Evolutionary conservation across 495 filamentous ascomycete species (phyloP).

Genomic region (Aspergillus hancockii): DNA sequence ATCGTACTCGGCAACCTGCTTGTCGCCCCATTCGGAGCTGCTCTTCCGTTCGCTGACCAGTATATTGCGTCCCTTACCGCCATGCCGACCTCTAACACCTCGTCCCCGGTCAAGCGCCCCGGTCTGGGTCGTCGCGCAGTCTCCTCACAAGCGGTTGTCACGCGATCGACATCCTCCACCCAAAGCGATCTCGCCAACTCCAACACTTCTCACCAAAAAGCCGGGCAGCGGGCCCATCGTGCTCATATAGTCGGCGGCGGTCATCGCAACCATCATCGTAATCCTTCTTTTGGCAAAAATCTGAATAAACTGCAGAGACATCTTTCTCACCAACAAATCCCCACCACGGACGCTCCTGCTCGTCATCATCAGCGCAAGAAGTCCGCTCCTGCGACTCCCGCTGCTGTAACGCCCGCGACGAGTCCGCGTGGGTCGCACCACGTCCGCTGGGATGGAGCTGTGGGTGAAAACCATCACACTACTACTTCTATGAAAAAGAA

Average conservation of each 20-base stretch:
- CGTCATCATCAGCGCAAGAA: slow-evolving; percentile 52
- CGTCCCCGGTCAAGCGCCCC: slow-evolving; percentile 50
- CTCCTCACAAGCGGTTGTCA: slow-evolving; percentile 49
- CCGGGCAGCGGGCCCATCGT: slow-evolving; percentile 34
- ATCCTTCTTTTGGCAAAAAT: slow-evolving; percentile 45
- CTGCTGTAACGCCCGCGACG: slow-evolving; percentile 42
- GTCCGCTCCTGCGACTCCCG: slow-evolving; percentile 48
- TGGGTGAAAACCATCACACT: slow-evolving; percentile 30
- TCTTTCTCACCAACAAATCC: slow-evolving; percentile 30
- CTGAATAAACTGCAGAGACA: slow-evolving; percentile 44
- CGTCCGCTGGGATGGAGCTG: slow-evolving; percentile 43
- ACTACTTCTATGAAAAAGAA: slow-evolving; percentile 46
- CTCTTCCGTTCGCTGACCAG: neutral
- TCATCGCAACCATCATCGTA: slow-evolving; percentile 46
- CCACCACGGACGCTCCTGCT: slow-evolving; percentile 26
- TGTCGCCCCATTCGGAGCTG: neutral
- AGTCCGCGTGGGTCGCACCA: slow-evolving; percentile 41
- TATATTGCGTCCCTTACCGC: slow-evolving; percentile 11
- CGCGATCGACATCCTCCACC: slow-evolving; percentile 38
- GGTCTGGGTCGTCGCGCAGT: slow-evolving; percentile 49
- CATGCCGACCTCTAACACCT: slow-evolving; percentile 44
- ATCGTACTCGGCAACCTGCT: neutral
- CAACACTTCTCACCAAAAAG: slow-evolving; percentile 32
- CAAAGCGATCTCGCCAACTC: slow-evolving; percentile 36
- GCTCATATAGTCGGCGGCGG: slow-evolving; percentile 47